Percentiles rank a stretch among this genome's conserved stretches.
Conservation (phyloP, 1,284 basidiomycete genomes). For the Trichosporon sp. region DNA sequence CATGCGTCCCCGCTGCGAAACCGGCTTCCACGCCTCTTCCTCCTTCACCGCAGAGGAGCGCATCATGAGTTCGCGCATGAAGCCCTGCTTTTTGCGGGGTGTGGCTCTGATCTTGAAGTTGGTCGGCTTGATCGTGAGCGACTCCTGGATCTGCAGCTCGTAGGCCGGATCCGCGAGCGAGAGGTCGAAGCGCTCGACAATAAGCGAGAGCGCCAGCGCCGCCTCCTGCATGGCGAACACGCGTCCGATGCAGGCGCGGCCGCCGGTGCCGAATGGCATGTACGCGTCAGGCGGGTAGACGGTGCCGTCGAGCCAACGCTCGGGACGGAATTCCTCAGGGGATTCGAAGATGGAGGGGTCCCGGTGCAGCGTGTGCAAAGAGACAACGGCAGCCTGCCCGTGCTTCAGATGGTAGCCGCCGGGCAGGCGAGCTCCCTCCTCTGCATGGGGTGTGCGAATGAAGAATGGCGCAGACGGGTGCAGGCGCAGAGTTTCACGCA, state of each 20-base stretch:
- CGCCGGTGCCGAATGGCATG: conserved; percentile 35
- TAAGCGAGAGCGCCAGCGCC: conserved; percentile 48
- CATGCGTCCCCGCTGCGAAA: conserved; percentile 18
- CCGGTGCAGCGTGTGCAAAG: conserved; percentile 46
- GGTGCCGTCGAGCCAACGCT: conserved; percentile 55
- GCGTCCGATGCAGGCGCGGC: conserved; percentile 40
- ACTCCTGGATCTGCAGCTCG: conserved; percentile 51
- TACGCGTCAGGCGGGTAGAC: conserved; percentile 47
- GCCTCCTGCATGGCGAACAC: conserved; percentile 56
- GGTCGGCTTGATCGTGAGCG: conserved; percentile 54
- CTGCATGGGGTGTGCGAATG: conserved; percentile 34
- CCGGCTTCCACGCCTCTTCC: not conserved
- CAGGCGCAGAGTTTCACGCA: conserved; percentile 54
- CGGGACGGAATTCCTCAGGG: conserved; percentile 45
- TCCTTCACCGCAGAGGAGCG: conserved; percentile 28
- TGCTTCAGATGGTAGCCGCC: conserved; percentile 48
- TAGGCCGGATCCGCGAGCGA: conserved; percentile 52
- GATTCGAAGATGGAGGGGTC: conserved; percentile 54
- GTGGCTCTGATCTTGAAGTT: conserved; percentile 45
- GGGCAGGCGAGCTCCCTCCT: conserved; percentile 48
- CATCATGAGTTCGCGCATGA: not conserved
- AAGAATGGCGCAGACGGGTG: conserved; percentile 47
- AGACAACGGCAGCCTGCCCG: conserved; percentile 41
- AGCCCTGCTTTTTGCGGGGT: not conserved
- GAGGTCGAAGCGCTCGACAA: conserved; percentile 54